Conservation (phyloP, 257 asterid genomes). For the Solanum commersonii region DNA sequence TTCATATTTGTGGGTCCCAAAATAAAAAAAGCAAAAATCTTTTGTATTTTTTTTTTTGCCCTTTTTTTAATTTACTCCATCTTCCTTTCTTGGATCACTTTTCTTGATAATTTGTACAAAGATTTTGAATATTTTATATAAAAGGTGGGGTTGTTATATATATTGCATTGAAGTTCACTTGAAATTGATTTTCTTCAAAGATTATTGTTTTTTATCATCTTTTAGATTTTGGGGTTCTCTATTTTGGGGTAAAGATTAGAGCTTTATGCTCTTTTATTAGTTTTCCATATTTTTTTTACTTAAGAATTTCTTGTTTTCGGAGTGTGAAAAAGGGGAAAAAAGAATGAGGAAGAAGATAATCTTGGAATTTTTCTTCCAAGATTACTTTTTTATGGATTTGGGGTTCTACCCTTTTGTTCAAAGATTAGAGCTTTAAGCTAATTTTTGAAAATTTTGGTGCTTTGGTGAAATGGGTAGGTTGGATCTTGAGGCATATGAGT, state of each 20-base stretch:
- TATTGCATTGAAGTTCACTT: neutral
- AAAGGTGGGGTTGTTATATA: neutral
- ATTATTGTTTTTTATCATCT: neutral
- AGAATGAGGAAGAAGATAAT: neutral
- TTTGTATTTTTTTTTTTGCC: neutral
- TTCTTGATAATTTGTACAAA: neutral
- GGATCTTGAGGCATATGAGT: slow-evolving; percentile 9
- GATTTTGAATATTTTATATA: neutral
- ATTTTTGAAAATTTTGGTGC: neutral
- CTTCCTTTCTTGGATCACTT: neutral
- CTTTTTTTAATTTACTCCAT: neutral
- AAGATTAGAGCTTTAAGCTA: neutral
- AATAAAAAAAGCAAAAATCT: neutral
- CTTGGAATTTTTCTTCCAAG: neutral
- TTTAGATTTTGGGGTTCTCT: neutral
- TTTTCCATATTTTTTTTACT: neutral
- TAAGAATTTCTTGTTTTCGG: neutral
- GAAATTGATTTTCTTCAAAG: neutral
- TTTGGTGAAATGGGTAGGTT: neutral
- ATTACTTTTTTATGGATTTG: neutral
- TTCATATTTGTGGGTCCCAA: slow-evolving; percentile 2
- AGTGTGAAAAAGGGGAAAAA: neutral
- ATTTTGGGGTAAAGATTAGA: neutral
- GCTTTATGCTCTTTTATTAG: neutral
- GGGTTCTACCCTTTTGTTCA: neutral